Base-by-base conservation (phyloP, 352 stramenopile species). In the Pilasporangium apinafurcum region DNA sequence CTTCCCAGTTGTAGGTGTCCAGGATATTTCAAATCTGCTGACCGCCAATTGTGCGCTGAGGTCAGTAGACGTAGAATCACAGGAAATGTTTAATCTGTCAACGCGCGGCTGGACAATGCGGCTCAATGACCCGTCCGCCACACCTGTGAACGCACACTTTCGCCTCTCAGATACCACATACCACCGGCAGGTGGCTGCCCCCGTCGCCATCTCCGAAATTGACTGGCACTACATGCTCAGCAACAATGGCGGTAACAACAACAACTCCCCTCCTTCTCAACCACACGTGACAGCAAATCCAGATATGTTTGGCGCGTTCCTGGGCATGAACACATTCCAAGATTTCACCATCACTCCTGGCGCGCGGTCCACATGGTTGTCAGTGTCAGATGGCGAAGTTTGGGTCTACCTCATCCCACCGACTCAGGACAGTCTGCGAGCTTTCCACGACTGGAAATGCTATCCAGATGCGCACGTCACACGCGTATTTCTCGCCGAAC, bases 331-430 rank as follows among this genome's bases (percentile, higher is more conserved):
- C 27, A 71, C 68, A 25, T 92, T 80, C 61, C 63, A 82, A 24
- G 80, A 92, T 47, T 92, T 92, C 38, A 41, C 53, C 13, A 33
- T 88, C 16, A 59, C 58, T 5, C 65, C 70, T 7, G 65, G 68
- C 8, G 76, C 72, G 10, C 71, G 76, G 20, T 66, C 55, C 24
- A 55, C 62, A 35, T 92, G 80, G 80, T 44, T 90, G 5, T 79
- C 77, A 3, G 75, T 90, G 9, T 67, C 77, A 2, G 46, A 66
- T 18, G 75, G 77, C 24, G 68, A 83, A 25, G 34, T 84, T 0
- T 81, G 66, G 55, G 62, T 85, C 17, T 87, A 82, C 36, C 53
- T 92, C 14, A 68, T 94, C 34, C 62, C 78, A 8, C 79, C 82
- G 16, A 74, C 71, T 2, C 16, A 25, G 1, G 37, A 46, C 14